A percentile compares a stretch with the other conserved stretches of the same genome.
phyloP scores from a whole-genome alignment of 1,284 basidiomycete species.

The Trametes pubescens region DNA sequence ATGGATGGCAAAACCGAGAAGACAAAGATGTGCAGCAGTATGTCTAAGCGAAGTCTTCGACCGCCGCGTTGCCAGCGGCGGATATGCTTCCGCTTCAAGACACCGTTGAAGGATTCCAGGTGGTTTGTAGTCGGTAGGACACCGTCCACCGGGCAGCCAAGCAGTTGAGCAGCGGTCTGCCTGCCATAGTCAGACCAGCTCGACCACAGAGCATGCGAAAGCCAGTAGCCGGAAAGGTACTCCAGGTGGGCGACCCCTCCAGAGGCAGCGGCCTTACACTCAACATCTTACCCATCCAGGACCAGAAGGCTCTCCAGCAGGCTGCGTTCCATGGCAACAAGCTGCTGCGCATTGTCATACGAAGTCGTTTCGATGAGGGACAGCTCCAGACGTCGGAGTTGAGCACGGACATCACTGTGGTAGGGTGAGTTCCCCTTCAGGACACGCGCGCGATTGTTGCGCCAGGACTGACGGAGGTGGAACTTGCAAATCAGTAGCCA shows the following conservation, averaged over 20 bases:
- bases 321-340: too few relatives aligned
- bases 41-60: slow-evolving; percentile 41
- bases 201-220: slow-evolving; percentile 35
- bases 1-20: not conserved
- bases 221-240: slow-evolving; percentile 35
- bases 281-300: too few relatives aligned
- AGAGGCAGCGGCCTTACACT: not conserved
- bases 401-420: too few relatives aligned
- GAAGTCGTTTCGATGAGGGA: slow-evolving; percentile 13
- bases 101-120: slow-evolving; percentile 49
- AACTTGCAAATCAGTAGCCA: slow-evolving; percentile 50
- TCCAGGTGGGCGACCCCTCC: slow-evolving; percentile 2
- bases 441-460: slow-evolving; percentile 38
- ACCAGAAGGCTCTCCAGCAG: too few relatives aligned
- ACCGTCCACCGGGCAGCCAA: slow-evolving; percentile 37
- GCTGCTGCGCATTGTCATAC: too few relatives aligned
- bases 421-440: too few relatives aligned
- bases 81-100: slow-evolving; percentile 45
- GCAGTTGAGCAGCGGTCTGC: slow-evolving; percentile 32
- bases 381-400: not conserved
- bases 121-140: slow-evolving; percentile 51
- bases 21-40: slow-evolving; percentile 16
- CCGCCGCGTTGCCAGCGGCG: slow-evolving; percentile 40
- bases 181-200: slow-evolving; percentile 44
- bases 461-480: slow-evolving; percentile 50